phyloP scores from a whole-genome alignment of 1,139 yeast genomes.

The Debaryomyces psychrophilus region DNA sequence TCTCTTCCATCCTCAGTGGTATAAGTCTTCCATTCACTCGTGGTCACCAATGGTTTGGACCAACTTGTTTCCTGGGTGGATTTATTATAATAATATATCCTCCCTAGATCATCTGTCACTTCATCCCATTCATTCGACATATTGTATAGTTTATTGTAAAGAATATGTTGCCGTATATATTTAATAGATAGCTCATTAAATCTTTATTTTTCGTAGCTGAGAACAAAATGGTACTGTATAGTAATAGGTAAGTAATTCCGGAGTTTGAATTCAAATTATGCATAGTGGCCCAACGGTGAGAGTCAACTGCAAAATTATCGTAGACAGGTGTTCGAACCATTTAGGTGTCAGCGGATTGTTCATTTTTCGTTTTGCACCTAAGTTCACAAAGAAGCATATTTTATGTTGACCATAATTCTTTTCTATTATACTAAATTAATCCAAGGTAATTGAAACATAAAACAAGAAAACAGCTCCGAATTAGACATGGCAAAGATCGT shows the following conservation, averaged over 20 bases:
- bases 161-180: not conserved
- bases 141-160: not conserved
- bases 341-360: not conserved
- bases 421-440: too few relatives aligned
- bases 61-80: slow-evolving; percentile 74
- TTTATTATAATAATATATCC: slow-evolving; percentile 70
- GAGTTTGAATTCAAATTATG: too few relatives aligned
- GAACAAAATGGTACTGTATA: not conserved
- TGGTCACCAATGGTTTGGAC: slow-evolving; percentile 69
- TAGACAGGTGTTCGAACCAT: not conserved
- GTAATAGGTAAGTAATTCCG: too few relatives aligned
- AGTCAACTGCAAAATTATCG: too few relatives aligned
- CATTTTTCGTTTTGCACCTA: slow-evolving; percentile 10
- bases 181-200: too few relatives aligned
- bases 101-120: slow-evolving; percentile 64
- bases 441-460: too few relatives aligned
- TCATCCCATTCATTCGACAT: slow-evolving; percentile 57
- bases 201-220: not conserved
- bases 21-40: slow-evolving; percentile 62
- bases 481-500: slow-evolving; percentile 10
- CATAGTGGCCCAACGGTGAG: too few relatives aligned
- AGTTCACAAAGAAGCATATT: slow-evolving; percentile 7
- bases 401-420: not conserved
- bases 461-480: not conserved
- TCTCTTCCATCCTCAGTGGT: slow-evolving; percentile 68